Conservation (phyloP, 768 basidiomycete species). For the Amanita pseudoporphyria region DNA sequence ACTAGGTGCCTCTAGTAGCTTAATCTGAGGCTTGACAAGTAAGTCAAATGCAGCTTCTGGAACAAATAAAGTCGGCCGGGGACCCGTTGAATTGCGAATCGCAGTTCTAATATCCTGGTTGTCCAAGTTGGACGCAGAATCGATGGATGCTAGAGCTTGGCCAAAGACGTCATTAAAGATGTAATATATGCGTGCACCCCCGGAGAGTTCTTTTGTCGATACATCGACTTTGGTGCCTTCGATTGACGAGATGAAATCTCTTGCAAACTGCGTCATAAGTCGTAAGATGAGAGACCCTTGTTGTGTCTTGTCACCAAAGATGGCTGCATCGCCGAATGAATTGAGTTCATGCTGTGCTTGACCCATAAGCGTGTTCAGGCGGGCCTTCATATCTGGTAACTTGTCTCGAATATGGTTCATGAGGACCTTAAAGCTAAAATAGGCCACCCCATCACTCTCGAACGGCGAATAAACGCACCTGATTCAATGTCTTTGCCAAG, state of each 20-base stretch:
- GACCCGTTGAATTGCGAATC: conserved; percentile 96
- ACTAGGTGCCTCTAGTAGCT: conserved; percentile 89
- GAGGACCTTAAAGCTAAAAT: conserved; percentile 48
- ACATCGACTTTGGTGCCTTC: conserved; percentile 95
- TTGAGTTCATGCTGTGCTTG: conserved; percentile 98
- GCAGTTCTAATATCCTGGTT: conserved; percentile 96
- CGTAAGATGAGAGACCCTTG: conserved; percentile 87
- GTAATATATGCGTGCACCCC: conserved; percentile 97
- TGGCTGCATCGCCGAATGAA: conserved; percentile 89
- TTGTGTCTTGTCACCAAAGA: conserved; percentile 80
- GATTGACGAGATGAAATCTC: conserved; percentile 94
- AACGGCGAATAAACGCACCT: conserved; percentile 38
- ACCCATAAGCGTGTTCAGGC: conserved; percentile 95
- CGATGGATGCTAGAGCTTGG: conserved; percentile 78
- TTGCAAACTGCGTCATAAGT: conserved; percentile 97
- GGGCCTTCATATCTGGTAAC: conserved; percentile 98
- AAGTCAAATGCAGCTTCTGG: conserved; percentile 97
- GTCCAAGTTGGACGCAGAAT: conserved; percentile 85
- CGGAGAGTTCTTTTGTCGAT: conserved; percentile 96
- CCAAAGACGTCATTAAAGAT: conserved; percentile 99
- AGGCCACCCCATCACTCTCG: neutral
- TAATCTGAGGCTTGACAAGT: conserved; percentile 96
- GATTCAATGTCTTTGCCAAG: conserved; percentile 87
- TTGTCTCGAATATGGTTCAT: conserved; percentile 99
- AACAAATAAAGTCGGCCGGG: conserved; percentile 91